Conservation (phyloP, 257 asterid genomes). For the Ilex aquifolium region DNA sequence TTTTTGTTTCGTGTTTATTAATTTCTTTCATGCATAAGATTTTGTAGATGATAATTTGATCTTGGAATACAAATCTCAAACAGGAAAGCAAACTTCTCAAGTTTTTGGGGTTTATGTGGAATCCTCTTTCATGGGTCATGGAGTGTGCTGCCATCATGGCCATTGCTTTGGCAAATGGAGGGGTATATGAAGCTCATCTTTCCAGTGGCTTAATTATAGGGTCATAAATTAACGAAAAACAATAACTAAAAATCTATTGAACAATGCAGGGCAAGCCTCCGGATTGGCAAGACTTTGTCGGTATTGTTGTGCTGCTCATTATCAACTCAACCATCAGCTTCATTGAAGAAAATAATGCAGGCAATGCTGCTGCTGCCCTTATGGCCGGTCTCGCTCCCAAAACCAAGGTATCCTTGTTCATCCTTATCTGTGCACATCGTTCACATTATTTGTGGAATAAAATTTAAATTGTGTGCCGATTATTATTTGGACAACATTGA, state of each 20-base stretch:
- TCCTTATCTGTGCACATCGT: too few species aligned
- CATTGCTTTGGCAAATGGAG: slow-evolving; percentile 75
- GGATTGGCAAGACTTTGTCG: slow-evolving; percentile 51
- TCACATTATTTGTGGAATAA: not conserved
- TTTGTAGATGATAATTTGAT: too few species aligned
- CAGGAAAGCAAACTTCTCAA: slow-evolving; percentile 57
- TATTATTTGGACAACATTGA: not conserved
- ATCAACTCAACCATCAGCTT: slow-evolving; percentile 58
- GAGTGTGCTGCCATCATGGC: slow-evolving; percentile 90
- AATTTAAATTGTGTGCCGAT: too few species aligned
- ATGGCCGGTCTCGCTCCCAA: slow-evolving; percentile 64
- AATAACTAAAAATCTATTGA: not conserved
- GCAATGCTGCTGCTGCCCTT: slow-evolving; percentile 59
- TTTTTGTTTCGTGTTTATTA: not conserved
- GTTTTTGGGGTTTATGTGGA: slow-evolving; percentile 97
- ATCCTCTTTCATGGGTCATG: slow-evolving; percentile 99
- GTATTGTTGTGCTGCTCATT: slow-evolving; percentile 38
- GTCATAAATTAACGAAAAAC: too few species aligned
- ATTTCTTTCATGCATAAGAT: not conserved
- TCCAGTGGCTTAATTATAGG: not conserved
- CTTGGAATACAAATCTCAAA: not conserved
- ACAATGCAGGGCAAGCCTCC: slow-evolving; percentile 46
- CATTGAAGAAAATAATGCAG: slow-evolving; percentile 53
- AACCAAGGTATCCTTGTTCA: slow-evolving; percentile 16
- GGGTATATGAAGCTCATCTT: slow-evolving; percentile 27